These are phyloP conservation scores for Diaporthe ampelina DNA, from an alignment of 2,329 filamentous ascomycete genomes.

Conservation along the genomic window DNA sequence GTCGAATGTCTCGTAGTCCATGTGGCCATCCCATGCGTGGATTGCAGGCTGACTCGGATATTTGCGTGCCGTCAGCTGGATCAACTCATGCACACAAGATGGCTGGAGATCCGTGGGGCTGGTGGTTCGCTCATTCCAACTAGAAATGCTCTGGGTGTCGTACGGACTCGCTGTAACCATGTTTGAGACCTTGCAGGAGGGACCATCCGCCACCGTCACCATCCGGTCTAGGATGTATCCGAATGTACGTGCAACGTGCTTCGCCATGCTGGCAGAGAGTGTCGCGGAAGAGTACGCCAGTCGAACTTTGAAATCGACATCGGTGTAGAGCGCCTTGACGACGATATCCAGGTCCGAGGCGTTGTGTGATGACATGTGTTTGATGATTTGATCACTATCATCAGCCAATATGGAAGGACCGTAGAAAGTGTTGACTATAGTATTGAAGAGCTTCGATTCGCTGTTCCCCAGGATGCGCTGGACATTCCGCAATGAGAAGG, in stretches of 20 bases:
- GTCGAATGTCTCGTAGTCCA: not conserved
- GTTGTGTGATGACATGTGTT: not conserved
- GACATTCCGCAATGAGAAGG: not conserved
- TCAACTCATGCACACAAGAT: not conserved
- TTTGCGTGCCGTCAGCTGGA: not conserved
- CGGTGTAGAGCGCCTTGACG: not conserved
- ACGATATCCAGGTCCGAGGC: not conserved
- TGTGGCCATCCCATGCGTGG: conserved; percentile 3
- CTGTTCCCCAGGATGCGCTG: not conserved
- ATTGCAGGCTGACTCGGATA: not conserved
- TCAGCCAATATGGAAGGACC: not conserved
- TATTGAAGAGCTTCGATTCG: not conserved
- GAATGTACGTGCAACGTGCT: not conserved
- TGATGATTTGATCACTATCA: not conserved
- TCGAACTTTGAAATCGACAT: not conserved
- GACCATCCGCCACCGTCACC: not conserved
- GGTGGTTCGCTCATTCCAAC: not conserved
- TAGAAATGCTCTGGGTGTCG: not conserved
- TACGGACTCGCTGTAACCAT: not conserved
- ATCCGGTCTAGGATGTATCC: not conserved
- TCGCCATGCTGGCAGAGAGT: not conserved
- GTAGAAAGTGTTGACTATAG: conserved; percentile 1
- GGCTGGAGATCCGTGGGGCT: not conserved
- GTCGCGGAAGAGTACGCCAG: not conserved
- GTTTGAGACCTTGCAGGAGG: not conserved